phyloP scores from a whole-genome alignment of 179 eudicot species.

The Silene noctiflora region DNA sequence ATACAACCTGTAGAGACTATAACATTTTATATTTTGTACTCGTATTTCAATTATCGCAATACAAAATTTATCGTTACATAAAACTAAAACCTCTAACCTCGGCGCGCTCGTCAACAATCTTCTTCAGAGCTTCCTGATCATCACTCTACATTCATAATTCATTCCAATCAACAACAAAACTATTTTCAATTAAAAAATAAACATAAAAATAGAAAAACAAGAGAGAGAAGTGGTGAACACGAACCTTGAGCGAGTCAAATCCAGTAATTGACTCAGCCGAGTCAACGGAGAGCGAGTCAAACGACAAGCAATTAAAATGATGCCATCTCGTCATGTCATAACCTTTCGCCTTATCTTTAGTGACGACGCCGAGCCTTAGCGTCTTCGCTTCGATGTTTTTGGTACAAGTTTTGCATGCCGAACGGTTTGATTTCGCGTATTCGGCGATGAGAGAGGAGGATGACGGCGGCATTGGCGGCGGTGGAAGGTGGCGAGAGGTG shows the following conservation, averaged over 20 bases:
- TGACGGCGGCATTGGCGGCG: conserved; percentile 28
- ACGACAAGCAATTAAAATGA: conserved; percentile 50
- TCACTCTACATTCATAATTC: conserved; percentile 24
- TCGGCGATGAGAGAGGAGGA: conserved; percentile 46
- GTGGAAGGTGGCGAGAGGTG: background rate
- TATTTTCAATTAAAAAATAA: background rate
- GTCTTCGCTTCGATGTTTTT: conserved; percentile 37
- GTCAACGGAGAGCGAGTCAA: conserved; percentile 29
- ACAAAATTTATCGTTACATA: background rate
- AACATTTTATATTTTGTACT: background rate
- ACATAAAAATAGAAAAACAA: background rate
- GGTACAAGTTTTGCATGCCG: conserved; percentile 65
- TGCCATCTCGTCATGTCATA: conserved; percentile 57
- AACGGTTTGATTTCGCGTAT: conserved; percentile 69
- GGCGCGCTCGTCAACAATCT: conserved; percentile 27
- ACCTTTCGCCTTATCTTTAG: background rate
- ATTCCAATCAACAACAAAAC: background rate
- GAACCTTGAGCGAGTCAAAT: conserved; percentile 60
- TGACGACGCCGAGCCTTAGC: conserved; percentile 51
- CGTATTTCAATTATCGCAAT: too few relatives aligned
- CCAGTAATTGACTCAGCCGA: conserved; percentile 47
- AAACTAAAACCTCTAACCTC: conserved; percentile 30
- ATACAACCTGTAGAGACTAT: background rate
- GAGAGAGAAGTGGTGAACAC: background rate
- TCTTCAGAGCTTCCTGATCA: conserved; percentile 56